Evolutionary conservation across 345 rosid genomes (phyloP).

Genomic region (Bruguiera sexangula): DNA sequence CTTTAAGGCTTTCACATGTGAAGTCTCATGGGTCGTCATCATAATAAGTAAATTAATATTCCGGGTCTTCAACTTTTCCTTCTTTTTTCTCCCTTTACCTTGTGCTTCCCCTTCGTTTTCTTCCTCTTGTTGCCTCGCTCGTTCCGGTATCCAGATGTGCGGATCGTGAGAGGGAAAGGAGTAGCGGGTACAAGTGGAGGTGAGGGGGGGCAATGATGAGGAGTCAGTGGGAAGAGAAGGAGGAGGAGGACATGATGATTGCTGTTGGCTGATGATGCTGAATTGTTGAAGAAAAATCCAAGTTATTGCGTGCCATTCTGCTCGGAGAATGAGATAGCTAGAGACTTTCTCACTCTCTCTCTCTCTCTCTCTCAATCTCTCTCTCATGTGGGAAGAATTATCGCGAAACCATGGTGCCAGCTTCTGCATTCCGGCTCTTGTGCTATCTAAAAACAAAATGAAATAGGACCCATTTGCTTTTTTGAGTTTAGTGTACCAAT

Average conservation of each 20-base stretch:
- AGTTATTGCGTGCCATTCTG: slow-evolving; percentile 18
- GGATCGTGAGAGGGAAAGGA: slow-evolving; percentile 15
- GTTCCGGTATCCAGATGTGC: slow-evolving; percentile 25
- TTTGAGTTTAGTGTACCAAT: no score
- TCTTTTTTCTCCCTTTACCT: neutral
- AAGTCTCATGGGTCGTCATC: no score
- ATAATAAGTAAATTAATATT: no score
- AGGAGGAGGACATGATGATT: slow-evolving; percentile 46
- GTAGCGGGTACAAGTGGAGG: slow-evolving; percentile 10
- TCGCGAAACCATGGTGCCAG: slow-evolving; percentile 30
- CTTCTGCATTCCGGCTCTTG: slow-evolving; percentile 33
- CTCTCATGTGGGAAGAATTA: slow-evolving; percentile 22
- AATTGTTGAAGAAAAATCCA: slow-evolving; percentile 34
- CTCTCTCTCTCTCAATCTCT: neutral
- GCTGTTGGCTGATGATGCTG: slow-evolving; percentile 31
- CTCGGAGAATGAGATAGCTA: neutral
- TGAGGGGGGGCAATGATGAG: slow-evolving; percentile 45
- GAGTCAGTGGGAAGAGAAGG: slow-evolving; percentile 37
- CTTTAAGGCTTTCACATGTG: no score
- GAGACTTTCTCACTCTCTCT: slow-evolving; percentile 3
- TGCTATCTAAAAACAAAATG: neutral
- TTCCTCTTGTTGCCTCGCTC: neutral
- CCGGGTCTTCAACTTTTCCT: no score
- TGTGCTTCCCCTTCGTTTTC: slow-evolving; percentile 16
- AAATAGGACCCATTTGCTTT: no score